These are phyloP conservation scores for Emmonsia crescens DNA, from an alignment of 2,329 filamentous ascomycete genomes.

Conservation along the genomic window DNA sequence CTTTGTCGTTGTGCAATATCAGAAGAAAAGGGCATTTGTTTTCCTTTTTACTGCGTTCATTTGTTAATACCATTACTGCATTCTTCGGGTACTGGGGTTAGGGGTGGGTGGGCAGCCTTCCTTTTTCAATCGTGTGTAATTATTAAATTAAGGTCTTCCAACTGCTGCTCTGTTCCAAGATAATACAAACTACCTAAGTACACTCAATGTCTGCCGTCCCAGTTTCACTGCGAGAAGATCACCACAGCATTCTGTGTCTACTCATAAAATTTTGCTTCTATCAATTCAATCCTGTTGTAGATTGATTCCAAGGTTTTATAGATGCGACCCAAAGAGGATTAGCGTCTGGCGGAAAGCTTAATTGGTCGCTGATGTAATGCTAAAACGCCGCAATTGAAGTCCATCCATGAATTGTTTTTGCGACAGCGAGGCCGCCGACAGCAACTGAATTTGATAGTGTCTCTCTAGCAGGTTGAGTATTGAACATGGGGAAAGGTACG, in stretches of 20 bases:
- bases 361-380: neutral
- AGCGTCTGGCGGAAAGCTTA: neutral
- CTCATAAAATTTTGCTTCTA: neutral
- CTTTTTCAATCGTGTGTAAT: neutral
- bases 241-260: neutral
- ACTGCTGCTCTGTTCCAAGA: neutral
- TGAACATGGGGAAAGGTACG: slow-evolving; percentile 26
- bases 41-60: neutral
- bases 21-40: neutral
- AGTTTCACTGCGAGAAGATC: neutral
- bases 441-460: neutral
- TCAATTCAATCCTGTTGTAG: neutral
- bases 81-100: neutral
- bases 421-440: neutral
- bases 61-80: neutral
- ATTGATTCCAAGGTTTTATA: neutral
- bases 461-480: neutral
- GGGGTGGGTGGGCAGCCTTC: neutral
- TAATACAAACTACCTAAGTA: neutral
- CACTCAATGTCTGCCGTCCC: neutral
- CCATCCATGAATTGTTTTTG: neutral
- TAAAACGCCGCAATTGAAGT: neutral
- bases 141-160: neutral
- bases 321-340: neutral
- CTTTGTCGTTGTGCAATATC: neutral